A percentile compares a stretch with the other conserved stretches of the same genome.
Evolutionary conservation across 768 basidiomycete genomes (phyloP).

Genomic region (Candolleomyces efflorescens): DNA sequence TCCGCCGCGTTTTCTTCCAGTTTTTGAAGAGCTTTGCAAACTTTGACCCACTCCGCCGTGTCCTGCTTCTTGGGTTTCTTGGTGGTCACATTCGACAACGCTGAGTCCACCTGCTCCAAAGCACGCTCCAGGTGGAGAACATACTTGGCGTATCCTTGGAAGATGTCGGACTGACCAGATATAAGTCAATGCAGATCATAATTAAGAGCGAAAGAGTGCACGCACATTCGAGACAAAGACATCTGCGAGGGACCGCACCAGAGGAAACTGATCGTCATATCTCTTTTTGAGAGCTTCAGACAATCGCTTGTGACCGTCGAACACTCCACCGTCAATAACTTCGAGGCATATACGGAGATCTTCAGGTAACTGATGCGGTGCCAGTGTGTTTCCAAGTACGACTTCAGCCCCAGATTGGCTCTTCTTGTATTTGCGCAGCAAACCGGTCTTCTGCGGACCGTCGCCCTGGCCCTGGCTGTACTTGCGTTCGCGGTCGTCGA

Average conservation of each 20-base stretch:
- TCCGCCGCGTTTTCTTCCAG: conserved; percentile 79
- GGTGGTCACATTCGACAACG: conserved; percentile 57
- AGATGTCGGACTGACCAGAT: conserved; percentile 72
- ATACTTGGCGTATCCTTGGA: conserved; percentile 91
- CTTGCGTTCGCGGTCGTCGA: conserved; percentile 45
- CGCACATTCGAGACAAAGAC: conserved; percentile 93
- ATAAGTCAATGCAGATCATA: not conserved
- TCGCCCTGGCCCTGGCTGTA: conserved; percentile 42
- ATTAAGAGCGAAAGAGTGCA: conserved; percentile 8
- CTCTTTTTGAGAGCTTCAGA: conserved; percentile 82
- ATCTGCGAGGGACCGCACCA: conserved; percentile 89
- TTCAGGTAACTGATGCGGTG: conserved; percentile 81
- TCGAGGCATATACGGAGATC: conserved; percentile 83
- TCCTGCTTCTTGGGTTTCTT: conserved; percentile 86
- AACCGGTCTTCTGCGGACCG: conserved; percentile 34
- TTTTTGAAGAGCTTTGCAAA: conserved; percentile 67
- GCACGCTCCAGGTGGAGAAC: conserved; percentile 93
- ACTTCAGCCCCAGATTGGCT: conserved; percentile 50
- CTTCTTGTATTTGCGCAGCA: conserved; percentile 68
- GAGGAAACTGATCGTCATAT: conserved; percentile 93
- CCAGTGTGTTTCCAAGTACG: conserved; percentile 49
- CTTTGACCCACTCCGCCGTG: conserved; percentile 70
- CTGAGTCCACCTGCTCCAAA: conserved; percentile 80
- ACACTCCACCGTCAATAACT: conserved; percentile 80
- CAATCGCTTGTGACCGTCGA: conserved; percentile 85